Conservation (phyloP, 129 eudicot genomes). For the Flaveria ramosissima region DNA sequence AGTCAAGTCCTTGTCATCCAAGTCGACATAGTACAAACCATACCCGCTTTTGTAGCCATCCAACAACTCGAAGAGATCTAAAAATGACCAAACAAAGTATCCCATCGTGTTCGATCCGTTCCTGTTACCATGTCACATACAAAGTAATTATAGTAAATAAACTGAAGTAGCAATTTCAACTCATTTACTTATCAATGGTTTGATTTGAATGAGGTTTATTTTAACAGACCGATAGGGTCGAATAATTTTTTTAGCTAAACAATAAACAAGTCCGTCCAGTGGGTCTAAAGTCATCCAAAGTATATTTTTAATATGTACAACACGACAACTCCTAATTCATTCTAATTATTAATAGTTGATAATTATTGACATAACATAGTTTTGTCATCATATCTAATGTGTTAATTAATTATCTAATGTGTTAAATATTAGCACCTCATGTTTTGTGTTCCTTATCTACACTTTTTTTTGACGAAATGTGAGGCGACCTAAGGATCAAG, state of each 20-base stretch:
- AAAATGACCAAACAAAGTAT: constrained; percentile 56
- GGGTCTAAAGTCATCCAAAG: not conserved
- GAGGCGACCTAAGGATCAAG: too few relatives aligned
- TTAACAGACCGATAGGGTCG: too few relatives aligned
- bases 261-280: too few relatives aligned
- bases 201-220: not conserved
- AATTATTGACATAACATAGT: not conserved
- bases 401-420: not conserved
- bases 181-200: not conserved
- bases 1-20: constrained; percentile 43
- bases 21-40: constrained; percentile 55
- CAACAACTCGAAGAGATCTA: constrained; percentile 46
- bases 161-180: not conserved
- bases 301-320: not conserved
- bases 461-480: too few relatives aligned
- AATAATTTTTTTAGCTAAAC: not conserved
- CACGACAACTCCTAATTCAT: not conserved
- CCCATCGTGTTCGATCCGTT: constrained; percentile 55
- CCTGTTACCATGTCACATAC: constrained; percentile 29
- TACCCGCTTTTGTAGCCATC: constrained; percentile 33
- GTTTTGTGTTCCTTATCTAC: too few relatives aligned
- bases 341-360: not conserved
- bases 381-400: not conserved
- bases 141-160: not conserved
- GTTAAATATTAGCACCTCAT: too few relatives aligned